phyloP scores from a whole-genome alignment of 768 basidiomycete genomes.

The Hygrocybe coccinea region DNA sequence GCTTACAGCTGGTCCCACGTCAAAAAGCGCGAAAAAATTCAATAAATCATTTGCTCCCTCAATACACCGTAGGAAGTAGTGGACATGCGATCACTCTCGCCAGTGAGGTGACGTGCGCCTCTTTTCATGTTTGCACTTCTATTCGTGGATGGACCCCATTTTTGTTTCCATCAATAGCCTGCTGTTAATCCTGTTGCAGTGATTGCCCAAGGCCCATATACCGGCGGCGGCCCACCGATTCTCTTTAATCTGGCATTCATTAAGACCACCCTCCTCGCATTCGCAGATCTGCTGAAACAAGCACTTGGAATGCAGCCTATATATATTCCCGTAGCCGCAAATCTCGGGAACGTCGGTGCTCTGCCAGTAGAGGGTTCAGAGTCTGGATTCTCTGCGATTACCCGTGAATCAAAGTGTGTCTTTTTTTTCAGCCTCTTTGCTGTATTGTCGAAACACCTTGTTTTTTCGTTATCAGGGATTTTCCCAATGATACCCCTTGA shows the following conservation, averaged over 20 bases:
- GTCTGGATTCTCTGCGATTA: no score
- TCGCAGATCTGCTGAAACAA: constrained; percentile 24
- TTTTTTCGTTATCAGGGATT: neutral
- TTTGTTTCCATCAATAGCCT: no score
- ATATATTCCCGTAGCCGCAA: constrained; percentile 26
- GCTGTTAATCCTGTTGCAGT: no score
- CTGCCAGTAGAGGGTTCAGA: no score
- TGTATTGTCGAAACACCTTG: neutral
- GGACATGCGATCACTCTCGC: constrained; percentile 30
- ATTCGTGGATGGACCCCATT: neutral
- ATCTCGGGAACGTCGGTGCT: constrained; percentile 23
- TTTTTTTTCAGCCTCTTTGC: neutral
- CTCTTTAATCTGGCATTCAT: no score
- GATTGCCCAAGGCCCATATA: no score
- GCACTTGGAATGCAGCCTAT: constrained; percentile 22
- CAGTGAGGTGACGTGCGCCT: constrained; percentile 27
- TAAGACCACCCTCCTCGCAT: no score
- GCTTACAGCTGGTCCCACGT: no score
- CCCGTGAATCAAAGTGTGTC: neutral
- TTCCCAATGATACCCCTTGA: constrained; percentile 4
- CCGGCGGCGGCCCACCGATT: no score
- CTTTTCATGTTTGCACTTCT: neutral
- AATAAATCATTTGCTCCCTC: no score
- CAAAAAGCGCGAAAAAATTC: no score
- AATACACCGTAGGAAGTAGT: no score